These are phyloP conservation scores for Mortierella sp. DNA, from an alignment of 371 early-diverging fungal genomes.

Conservation along the genomic window DNA sequence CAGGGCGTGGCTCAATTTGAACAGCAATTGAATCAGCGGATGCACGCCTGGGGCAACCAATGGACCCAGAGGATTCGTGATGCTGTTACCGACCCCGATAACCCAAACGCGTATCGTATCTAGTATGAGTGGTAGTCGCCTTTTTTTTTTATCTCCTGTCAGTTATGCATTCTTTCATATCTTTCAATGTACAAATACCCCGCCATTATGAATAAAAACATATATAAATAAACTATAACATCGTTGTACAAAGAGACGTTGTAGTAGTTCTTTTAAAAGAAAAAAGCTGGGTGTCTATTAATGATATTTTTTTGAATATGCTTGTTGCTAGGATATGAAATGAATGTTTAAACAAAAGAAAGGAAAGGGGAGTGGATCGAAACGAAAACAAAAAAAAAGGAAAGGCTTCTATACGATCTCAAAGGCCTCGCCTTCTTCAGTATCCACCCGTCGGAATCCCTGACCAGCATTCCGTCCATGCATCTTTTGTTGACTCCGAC, in stretches of 20 bases:
- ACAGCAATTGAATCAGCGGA: constrained; percentile 19
- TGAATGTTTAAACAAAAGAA: background rate
- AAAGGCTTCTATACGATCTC: constrained; percentile 42
- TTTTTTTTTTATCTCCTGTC: background rate
- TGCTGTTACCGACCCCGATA: constrained; percentile 9
- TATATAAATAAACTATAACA: background rate
- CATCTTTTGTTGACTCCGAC: constrained; percentile 25
- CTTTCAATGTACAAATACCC: background rate
- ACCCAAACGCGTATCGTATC: background rate
- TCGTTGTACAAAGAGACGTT: background rate
- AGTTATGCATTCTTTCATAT: background rate
- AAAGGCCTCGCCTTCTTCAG: constrained; percentile 52
- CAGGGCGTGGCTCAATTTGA: constrained; percentile 23
- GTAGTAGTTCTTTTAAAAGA: background rate
- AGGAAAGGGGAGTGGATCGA: background rate
- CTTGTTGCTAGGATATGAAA: background rate
- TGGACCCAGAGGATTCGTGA: constrained; percentile 2
- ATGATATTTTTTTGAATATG: too few relatives aligned
- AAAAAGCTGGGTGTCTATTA: background rate
- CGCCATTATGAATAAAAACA: background rate
- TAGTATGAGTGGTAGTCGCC: background rate
- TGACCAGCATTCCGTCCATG: constrained; percentile 36
- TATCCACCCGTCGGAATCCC: constrained; percentile 49
- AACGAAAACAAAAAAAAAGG: background rate
- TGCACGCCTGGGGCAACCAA: constrained; percentile 14